Evolutionary conservation across 805 yeast species (phyloP).

Genomic region (Kodamaea fukazawae): DNA sequence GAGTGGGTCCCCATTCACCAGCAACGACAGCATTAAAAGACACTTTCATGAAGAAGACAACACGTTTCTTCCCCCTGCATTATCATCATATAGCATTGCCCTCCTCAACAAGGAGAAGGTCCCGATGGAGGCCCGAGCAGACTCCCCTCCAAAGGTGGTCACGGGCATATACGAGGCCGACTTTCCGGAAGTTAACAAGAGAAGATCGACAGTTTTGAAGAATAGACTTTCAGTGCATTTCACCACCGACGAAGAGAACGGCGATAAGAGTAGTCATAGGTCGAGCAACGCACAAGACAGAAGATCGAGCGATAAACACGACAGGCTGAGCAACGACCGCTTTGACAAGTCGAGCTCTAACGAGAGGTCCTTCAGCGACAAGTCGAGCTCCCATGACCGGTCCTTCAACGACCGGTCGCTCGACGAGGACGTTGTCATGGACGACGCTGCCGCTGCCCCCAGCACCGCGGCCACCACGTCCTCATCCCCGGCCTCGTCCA

Average conservation of each 20-base stretch:
- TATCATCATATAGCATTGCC: conserved; percentile 58
- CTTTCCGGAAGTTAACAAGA: conserved; percentile 23
- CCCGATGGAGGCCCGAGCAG: conserved; percentile 6
- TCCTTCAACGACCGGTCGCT: neutral
- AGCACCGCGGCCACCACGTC: conserved; percentile 9
- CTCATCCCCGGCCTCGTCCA: conserved; percentile 4
- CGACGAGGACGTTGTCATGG: conserved; percentile 5
- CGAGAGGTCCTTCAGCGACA: conserved; percentile 6
- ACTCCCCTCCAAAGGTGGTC: conserved; percentile 12
- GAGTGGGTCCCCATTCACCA: conserved; percentile 3
- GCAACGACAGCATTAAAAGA: conserved; percentile 10
- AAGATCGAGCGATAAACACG: conserved; percentile 1
- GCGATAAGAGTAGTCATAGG: neutral
- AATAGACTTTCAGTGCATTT: conserved; percentile 36
- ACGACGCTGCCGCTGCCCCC: conserved; percentile 5
- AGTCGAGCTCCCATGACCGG: neutral
- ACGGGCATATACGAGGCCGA: conserved; percentile 34
- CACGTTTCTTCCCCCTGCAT: conserved; percentile 56
- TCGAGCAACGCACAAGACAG: no score
- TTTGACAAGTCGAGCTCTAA: conserved; percentile 4
- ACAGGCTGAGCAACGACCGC: neutral
- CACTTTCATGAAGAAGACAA: conserved; percentile 42
- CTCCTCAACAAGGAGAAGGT: conserved; percentile 35
- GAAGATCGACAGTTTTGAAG: conserved; percentile 18
- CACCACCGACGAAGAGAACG: conserved; percentile 13